Conservation (phyloP, 345 rosid genomes). For the Lepidium sativum region DNA sequence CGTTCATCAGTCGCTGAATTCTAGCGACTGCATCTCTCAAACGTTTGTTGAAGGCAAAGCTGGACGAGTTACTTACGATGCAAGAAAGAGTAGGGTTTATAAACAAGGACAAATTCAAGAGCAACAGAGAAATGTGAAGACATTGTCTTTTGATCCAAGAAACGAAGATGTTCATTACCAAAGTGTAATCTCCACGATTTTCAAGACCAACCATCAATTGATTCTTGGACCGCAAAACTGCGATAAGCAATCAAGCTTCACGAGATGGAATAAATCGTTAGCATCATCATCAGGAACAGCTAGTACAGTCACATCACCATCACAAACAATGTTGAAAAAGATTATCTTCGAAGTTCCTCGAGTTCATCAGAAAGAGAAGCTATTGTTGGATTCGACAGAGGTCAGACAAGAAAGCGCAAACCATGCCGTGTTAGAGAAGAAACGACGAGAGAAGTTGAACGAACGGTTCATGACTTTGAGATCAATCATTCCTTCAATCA, state of each 20-base stretch:
- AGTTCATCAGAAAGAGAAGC: slow-evolving; percentile 32
- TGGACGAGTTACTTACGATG: slow-evolving; percentile 17
- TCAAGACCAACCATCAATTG: slow-evolving; percentile 56
- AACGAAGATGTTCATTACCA: slow-evolving; percentile 53
- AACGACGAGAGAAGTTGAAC: slow-evolving; percentile 42
- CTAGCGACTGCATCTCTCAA: slow-evolving; percentile 68
- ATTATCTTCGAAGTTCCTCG: slow-evolving; percentile 64
- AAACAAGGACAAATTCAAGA: slow-evolving; percentile 22
- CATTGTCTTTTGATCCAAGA: slow-evolving; percentile 17
- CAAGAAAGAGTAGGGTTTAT: slow-evolving; percentile 27
- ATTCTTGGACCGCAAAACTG: slow-evolving; percentile 38
- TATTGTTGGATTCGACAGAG: slow-evolving; percentile 29
- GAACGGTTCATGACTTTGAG: slow-evolving; percentile 48
- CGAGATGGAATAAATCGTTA: slow-evolving; percentile 46
- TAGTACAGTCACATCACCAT: background rate
- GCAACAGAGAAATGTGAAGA: slow-evolving; percentile 30
- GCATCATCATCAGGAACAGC: slow-evolving; percentile 17
- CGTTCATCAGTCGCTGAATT: slow-evolving; percentile 51
- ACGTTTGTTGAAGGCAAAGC: slow-evolving; percentile 38
- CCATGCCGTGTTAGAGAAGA: slow-evolving; percentile 40
- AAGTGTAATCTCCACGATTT: slow-evolving; percentile 44
- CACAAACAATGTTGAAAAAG: slow-evolving; percentile 61
- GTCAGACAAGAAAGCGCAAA: slow-evolving; percentile 36
- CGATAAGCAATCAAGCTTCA: slow-evolving; percentile 49
- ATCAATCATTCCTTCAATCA: slow-evolving; percentile 55